Evolutionary conservation across 177 flowering plant genomes (phyloP), one percentile per base, ranked within the genome.

Genomic region (Vitis hybrid): DNA sequence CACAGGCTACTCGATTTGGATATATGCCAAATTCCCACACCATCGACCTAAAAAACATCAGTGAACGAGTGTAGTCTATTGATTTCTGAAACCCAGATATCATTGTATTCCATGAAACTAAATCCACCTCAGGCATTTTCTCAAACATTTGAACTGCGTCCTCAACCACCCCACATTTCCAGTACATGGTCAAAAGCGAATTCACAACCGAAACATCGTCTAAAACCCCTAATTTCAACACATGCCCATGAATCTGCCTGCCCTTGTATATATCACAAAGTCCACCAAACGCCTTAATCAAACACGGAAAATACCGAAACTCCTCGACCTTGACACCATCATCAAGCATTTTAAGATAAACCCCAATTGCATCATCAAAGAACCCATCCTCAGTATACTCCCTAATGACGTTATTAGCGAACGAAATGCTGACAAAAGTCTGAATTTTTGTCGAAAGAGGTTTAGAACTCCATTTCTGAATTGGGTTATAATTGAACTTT

Each of bases 281-380:
- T 51, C 73, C 81, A 50, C 82, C 82, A 64, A 84, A 81, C 6
- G 87, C 87, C 75, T 86, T 84, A 55, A 86, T 78, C 72, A 86
- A 68, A 78, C 70, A 65, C 1, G 87, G 86, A 61, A 86, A 82
- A 21, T 56, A 78, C 1, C 55, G 48, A 61, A 82, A 81, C 2
- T 64, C 50, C 63, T 74, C 73, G 30, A 67, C 46, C 1, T 64
- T 70, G 40, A 74, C 9, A 52, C 83, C 84, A 46, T 46, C 50
- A 58, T 78, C 73, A 60, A 84, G 60, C 81, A 81, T 40, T 46
- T 64, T 21, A 52, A 81, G 14, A 71, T 80, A 86, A 56, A 69
- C 35, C 73, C 63, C 49, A 21, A 84, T 70, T 10, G 84, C 87
- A 68, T 82, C 79, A 27, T 67, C 82, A 70, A 63, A 77, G 2